Base-by-base conservation (phyloP, 177 flowering plant genomes). In the Vitis hybrid region DNA sequence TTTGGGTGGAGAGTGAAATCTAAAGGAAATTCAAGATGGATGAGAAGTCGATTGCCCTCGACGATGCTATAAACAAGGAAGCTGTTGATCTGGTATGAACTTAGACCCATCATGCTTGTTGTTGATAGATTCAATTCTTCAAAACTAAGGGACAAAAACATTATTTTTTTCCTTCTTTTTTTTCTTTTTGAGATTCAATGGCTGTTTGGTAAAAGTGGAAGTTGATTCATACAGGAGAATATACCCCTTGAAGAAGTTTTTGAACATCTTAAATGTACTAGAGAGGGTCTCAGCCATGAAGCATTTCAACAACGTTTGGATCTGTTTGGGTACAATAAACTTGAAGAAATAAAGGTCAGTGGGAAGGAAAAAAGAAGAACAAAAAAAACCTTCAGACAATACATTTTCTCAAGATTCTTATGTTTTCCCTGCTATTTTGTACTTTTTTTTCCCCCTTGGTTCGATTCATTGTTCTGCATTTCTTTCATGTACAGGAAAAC, bases 341-440 rank as follows among this genome's bases (percentile, higher is more conserved):
- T 89, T 45, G 90, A 89, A 71, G 93, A 87, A 73, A 89, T 81
- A 64, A 81, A 82, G 87, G 92, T 86, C 10, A 61, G 75, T 10
- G 61, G 15, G 45, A 34, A 34, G 45, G 45, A 6, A 34, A 34
- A 6, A 34, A 34, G 1, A 34, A 34, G 8, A 34, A 34, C 0
- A 34, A 6, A 52, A 2, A 34, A 39, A 16, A 2, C n/a, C 14
- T 50, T 65, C 61, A 15, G 10, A 10, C 50, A 1, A 16, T 2
- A 51, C 10, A 45, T 2, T 45, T 68, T 26, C 31, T 18, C 52
- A 34, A 10, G 15, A 16, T 53, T 49, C n/a, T 59, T 9, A 34
- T 20, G 22, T 49, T 29, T 18, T 48, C 26, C 68, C 18, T 18
- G 6, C 2, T 48, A 48, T 69, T 11, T 51, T 39, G 26, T 0